phyloP scores from a whole-genome alignment of 1,284 basidiomycete genomes.

The Blastosporella zonata region DNA sequence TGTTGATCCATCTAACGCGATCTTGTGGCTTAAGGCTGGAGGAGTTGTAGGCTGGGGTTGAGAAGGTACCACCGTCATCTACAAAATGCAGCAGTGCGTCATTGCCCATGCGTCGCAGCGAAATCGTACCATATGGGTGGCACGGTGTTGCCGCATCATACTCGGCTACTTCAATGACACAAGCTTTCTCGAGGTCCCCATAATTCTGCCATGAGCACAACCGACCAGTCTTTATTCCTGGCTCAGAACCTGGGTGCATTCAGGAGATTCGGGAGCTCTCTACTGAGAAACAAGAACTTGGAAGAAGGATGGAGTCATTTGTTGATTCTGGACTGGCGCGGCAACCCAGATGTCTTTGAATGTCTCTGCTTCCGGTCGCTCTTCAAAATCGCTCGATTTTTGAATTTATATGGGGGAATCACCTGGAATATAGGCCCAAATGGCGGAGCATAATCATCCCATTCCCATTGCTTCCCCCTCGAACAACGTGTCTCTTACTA shows the following conservation, averaged over 20 bases:
- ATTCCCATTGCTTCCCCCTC: too few species aligned
- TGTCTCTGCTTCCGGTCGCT: too few species aligned
- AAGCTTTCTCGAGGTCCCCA: slow-evolving; percentile 55
- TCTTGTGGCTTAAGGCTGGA: slow-evolving; percentile 27
- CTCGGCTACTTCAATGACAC: slow-evolving; percentile 60
- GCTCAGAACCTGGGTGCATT: slow-evolving; percentile 52
- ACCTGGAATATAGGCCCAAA: too few species aligned
- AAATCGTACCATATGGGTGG: too few species aligned
- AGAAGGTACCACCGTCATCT: slow-evolving; percentile 16
- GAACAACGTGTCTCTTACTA: neutral
- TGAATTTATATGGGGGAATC: too few species aligned
- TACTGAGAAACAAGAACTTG: neutral
- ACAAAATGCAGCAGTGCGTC: slow-evolving; percentile 50
- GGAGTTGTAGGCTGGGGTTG: too few species aligned
- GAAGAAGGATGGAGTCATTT: neutral
- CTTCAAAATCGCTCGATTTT: too few species aligned
- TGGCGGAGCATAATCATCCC: too few species aligned
- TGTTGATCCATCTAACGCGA: slow-evolving; percentile 71
- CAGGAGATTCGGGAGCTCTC: neutral
- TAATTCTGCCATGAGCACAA: slow-evolving; percentile 43
- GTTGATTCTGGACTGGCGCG: neutral
- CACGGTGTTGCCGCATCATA: slow-evolving; percentile 53
- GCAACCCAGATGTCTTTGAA: neutral
- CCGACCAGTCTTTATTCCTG: slow-evolving; percentile 56
- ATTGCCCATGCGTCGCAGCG: slow-evolving; percentile 56